phyloP scores from a whole-genome alignment of 805 yeast genomes.

The Schizosaccharomyces japonicus region DNA sequence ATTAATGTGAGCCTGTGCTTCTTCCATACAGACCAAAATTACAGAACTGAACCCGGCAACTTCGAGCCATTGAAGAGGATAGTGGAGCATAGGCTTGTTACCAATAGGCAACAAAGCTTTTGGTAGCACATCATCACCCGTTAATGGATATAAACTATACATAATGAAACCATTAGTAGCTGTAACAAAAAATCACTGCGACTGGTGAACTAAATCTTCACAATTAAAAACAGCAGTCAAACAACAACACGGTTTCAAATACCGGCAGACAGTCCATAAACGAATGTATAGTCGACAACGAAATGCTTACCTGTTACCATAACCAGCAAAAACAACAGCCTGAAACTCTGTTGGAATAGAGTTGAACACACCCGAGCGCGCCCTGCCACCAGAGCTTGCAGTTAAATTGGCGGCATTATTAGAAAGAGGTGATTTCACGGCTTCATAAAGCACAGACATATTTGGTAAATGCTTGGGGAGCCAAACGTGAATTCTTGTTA shows the following conservation, averaged over 20 bases:
- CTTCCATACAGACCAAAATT: slow-evolving; percentile 23
- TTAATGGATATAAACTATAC: slow-evolving; percentile 2
- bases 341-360: slow-evolving; percentile 3
- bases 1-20: slow-evolving; percentile 25
- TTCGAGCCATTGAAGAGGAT: slow-evolving; percentile 78
- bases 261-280: too few relatives aligned
- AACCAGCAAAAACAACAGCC: slow-evolving; percentile 5
- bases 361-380: not conserved
- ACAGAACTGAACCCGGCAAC: slow-evolving; percentile 24
- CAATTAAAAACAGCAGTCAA: too few relatives aligned
- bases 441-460: not conserved
- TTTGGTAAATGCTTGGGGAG: not conserved
- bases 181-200: not conserved
- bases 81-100: slow-evolving; percentile 66
- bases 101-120: slow-evolving; percentile 81
- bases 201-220: too few relatives aligned
- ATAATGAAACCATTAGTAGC: not conserved
- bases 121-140: slow-evolving; percentile 17
- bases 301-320: slow-evolving; percentile 2
- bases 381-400: not conserved
- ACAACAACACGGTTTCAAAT: too few relatives aligned
- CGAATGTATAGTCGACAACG: too few relatives aligned
- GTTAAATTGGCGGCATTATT: not conserved
- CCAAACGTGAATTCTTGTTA: too few relatives aligned
- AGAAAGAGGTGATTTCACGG: not conserved